A percentile compares a stretch with the other conserved stretches of the same genome.
Conservation (phyloP, 179 eudicot genomes). For the Beta macrorhiza region DNA sequence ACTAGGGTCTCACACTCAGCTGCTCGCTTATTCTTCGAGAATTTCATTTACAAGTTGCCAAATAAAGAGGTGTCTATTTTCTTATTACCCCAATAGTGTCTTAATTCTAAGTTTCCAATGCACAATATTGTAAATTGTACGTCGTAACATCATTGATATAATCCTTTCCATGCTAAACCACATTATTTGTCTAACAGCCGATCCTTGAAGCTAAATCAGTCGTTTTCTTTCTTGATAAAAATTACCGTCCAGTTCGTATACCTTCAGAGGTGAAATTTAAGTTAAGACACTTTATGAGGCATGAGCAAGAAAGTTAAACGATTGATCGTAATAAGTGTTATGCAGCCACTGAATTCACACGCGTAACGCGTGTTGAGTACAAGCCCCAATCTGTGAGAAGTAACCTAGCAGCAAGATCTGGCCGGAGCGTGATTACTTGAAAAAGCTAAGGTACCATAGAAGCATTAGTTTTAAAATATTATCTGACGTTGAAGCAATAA, state of each 20-base stretch:
- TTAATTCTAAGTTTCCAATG: not conserved
- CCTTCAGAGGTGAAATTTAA: slow-evolving; percentile 67
- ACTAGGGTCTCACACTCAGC: slow-evolving; percentile 72
- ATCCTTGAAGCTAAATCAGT: slow-evolving; percentile 74
- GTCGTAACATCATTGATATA: too few species aligned
- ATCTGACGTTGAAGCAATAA: too few species aligned
- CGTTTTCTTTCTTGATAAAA: slow-evolving; percentile 80
- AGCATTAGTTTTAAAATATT: too few species aligned
- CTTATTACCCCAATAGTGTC: not conserved
- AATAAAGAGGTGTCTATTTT: slow-evolving; percentile 50
- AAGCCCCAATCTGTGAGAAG: not conserved
- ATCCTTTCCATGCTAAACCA: too few species aligned
- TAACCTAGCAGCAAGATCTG: too few species aligned
- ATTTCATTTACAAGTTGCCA: slow-evolving; percentile 74
- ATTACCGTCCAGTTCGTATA: slow-evolving; percentile 76
- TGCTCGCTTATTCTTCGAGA: slow-evolving; percentile 75
- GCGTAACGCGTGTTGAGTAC: too few species aligned
- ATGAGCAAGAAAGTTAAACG: not conserved
- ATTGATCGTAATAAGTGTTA: not conserved
- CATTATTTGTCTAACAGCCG: slow-evolving; percentile 45
- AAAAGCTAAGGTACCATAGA: too few species aligned
- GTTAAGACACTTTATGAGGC: slow-evolving; percentile 50
- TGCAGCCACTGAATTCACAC: not conserved
- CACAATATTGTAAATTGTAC: too few species aligned
- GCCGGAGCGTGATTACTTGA: too few species aligned